Percentiles rank a stretch among this genome's conserved stretches.
Evolutionary conservation across 495 filamentous ascomycete genomes (phyloP).

Genomic region (Bathelium albidoporum): DNA sequence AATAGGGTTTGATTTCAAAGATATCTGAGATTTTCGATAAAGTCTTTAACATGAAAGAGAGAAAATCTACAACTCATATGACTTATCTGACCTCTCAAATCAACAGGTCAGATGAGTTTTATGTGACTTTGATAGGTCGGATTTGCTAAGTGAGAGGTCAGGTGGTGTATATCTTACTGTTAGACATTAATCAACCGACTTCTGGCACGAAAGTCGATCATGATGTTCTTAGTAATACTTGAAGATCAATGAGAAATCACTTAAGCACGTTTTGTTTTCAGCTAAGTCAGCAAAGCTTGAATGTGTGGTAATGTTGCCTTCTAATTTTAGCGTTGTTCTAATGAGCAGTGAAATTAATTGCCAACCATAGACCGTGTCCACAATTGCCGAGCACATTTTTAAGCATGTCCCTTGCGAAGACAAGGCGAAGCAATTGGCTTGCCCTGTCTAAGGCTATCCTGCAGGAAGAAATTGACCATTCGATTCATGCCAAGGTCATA

Average conservation of each 20-base stretch:
- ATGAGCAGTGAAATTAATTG: not conserved
- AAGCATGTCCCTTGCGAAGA: not conserved
- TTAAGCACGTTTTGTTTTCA: not conserved
- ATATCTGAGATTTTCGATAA: too few relatives aligned
- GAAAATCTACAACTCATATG: too few relatives aligned
- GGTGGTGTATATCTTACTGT: too few relatives aligned
- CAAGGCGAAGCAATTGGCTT: not conserved
- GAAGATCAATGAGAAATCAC: not conserved
- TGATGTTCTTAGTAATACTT: not conserved
- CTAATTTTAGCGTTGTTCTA: not conserved
- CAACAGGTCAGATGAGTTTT: too few relatives aligned
- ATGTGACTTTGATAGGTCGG: too few relatives aligned
- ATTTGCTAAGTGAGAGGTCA: too few relatives aligned
- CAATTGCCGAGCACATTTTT: not conserved
- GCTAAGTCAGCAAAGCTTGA: not conserved
- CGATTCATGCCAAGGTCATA: not conserved
- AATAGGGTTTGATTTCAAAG: too few relatives aligned
- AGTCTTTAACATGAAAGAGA: too few relatives aligned
- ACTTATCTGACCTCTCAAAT: too few relatives aligned
- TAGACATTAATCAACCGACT: too few relatives aligned
- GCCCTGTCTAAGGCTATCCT: not conserved
- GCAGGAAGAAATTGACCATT: not conserved
- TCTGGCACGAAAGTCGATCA: not conserved
- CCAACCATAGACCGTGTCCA: not conserved
- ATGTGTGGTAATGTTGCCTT: not conserved